Evolutionary conservation across 306 rosid species (phyloP).

Genomic region (Senna tora): DNA sequence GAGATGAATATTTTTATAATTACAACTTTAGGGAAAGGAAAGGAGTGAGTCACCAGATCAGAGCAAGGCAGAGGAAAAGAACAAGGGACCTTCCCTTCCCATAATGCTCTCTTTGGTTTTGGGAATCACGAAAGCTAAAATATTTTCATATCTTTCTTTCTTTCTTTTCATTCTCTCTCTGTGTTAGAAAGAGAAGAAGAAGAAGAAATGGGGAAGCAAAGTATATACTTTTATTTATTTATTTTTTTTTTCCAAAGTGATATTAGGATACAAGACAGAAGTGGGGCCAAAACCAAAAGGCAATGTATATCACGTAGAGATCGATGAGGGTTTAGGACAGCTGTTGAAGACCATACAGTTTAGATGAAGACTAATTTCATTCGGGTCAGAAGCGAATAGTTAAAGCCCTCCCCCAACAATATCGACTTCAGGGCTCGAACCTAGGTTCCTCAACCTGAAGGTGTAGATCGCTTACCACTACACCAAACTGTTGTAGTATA

Average conservation of each 20-base stretch:
- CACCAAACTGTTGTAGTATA: no score
- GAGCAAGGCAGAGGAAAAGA: constrained; percentile 40
- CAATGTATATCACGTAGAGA: constrained; percentile 27
- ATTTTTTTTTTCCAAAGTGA: constrained; percentile 34
- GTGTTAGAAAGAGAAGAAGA: neutral
- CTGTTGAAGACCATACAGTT: constrained; percentile 41
- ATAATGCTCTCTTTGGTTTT: constrained; percentile 39
- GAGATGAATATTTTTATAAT: neutral
- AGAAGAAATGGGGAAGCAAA: constrained; percentile 9
- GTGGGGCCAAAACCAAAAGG: constrained; percentile 53
- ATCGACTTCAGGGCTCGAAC: no score
- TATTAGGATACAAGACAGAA: constrained; percentile 21
- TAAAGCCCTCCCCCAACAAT: no score
- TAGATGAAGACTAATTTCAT: no score
- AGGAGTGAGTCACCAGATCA: constrained; percentile 27
- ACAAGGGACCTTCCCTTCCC: constrained; percentile 41
- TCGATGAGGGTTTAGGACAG: constrained; percentile 43
- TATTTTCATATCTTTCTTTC: constrained; percentile 13
- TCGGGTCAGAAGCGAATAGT: no score
- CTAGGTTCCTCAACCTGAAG: no score
- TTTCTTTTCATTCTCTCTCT: neutral
- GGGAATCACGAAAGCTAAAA: constrained; percentile 51
- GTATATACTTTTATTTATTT: no score
- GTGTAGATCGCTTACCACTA: no score
- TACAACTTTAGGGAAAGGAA: constrained; percentile 29